Conservation (phyloP, 2,329 filamentous ascomycete species). For the Trichoderma lentiforme region DNA sequence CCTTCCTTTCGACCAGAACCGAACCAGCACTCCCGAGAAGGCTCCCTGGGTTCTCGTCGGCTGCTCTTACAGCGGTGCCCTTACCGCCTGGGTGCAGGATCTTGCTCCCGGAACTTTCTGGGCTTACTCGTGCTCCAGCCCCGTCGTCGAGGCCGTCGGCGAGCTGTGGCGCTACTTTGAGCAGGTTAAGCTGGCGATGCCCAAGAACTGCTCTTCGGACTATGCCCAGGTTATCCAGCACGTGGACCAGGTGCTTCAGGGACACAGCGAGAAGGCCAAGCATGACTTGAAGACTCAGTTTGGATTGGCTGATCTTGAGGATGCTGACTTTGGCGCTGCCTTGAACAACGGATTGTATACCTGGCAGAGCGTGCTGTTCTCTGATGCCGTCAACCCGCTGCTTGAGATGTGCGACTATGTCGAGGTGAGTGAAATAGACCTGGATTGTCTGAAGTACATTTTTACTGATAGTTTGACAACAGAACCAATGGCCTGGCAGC, state of each 20-base stretch:
- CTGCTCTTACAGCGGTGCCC: slow-evolving; percentile 74
- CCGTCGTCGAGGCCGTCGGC: slow-evolving; percentile 69
- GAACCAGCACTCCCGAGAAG: slow-evolving; percentile 59
- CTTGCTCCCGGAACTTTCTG: slow-evolving; percentile 73
- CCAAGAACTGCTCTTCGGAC: slow-evolving; percentile 58
- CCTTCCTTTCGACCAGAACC: slow-evolving; percentile 63
- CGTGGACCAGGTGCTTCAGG: slow-evolving; percentile 46
- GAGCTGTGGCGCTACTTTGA: slow-evolving; percentile 63
- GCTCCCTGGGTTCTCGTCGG: slow-evolving; percentile 74
- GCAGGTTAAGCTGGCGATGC: slow-evolving; percentile 42
- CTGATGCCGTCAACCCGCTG: slow-evolving; percentile 34
- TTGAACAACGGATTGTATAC: slow-evolving; percentile 25
- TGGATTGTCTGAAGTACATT: not conserved
- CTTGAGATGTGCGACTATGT: slow-evolving; percentile 37
- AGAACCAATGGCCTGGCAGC: slow-evolving; percentile 23
- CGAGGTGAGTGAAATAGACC: slow-evolving; percentile 16
- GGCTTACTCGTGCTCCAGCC: slow-evolving; percentile 72
- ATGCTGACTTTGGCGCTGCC: slow-evolving; percentile 48
- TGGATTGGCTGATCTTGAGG: slow-evolving; percentile 39
- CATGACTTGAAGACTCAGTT: slow-evolving; percentile 45
- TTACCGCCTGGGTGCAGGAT: slow-evolving; percentile 68
- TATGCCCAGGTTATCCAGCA: slow-evolving; percentile 52
- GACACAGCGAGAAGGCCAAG: slow-evolving; percentile 30
- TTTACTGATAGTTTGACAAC: slow-evolving; percentile 18
- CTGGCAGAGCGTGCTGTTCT: slow-evolving; percentile 38